These are phyloP conservation scores for Shiraia sp. DNA, from an alignment of 2,329 filamentous ascomycete species.

Conservation along the genomic window DNA sequence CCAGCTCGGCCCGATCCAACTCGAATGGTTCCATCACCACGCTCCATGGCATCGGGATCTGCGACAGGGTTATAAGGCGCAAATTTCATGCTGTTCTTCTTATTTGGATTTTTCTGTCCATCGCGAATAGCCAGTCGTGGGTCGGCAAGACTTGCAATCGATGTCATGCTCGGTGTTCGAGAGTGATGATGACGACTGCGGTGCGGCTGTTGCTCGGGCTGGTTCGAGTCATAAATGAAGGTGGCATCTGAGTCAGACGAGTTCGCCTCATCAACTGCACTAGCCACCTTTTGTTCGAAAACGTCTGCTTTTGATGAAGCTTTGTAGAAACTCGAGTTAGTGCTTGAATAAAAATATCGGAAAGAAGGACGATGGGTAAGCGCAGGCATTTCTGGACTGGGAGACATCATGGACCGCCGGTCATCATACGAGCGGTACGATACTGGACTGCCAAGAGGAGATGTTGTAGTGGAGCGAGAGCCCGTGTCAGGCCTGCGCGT, in stretches of 20 bases:
- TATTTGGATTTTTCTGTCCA: conserved; percentile 62
- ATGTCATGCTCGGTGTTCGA: conserved; percentile 90
- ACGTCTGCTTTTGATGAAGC: conserved; percentile 96
- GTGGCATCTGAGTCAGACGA: conserved; percentile 98
- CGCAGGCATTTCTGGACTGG: conserved; percentile 33
- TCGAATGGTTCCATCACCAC: conserved; percentile 44
- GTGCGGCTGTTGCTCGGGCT: conserved; percentile 62
- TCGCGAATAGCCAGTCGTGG: conserved; percentile 61
- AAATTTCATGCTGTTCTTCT: conserved; percentile 97
- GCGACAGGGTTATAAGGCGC: conserved; percentile 69
- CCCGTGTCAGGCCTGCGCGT: conserved; percentile 28
- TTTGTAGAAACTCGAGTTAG: conserved; percentile 50
- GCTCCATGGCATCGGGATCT: conserved; percentile 49
- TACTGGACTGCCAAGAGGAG: conserved; percentile 35
- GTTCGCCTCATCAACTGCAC: conserved; percentile 91
- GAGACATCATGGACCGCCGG: conserved; percentile 27
- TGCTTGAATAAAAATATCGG: conserved; percentile 40
- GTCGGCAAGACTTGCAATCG: conserved; percentile 71
- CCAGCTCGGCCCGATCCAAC: conserved; percentile 48
- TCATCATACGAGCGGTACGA: conserved; percentile 38
- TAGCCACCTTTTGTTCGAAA: conserved; percentile 96
- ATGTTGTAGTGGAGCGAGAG: conserved; percentile 29
- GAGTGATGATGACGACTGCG: conserved; percentile 81
- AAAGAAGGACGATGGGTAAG: conserved; percentile 29
- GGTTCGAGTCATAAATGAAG: conserved; percentile 98